Evolutionary conservation across 2,329 filamentous ascomycete genomes (phyloP), one percentile per base, ranked within the genome.

Genomic region (Pestalotiopsis sp.): DNA sequence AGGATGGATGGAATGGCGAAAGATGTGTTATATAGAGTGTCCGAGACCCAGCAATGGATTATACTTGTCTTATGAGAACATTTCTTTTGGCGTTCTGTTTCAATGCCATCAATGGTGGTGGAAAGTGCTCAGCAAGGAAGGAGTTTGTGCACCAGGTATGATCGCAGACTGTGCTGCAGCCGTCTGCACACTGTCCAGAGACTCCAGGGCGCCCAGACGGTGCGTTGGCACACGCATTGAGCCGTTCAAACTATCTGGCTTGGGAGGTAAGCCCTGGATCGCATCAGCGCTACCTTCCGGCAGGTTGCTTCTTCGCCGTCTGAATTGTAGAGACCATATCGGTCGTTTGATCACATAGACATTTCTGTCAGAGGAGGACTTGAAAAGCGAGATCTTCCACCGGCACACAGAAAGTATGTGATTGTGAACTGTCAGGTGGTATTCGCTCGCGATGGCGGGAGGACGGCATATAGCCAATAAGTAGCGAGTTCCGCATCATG

Each of bases 371-470:
- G 45, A 52, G 17, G 20, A n/a, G n/a, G 13, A 49, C 17, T 9
- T 52, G n/a, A 14, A 52, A 20, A n/a, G 45, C 17, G 14, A n/a
- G 45, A 20, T 52, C 45, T 52, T 52, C 45, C 7, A 52, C 45
- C 9, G 45, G 45, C 45, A 52, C 45, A 52, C 20, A 52, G 17
- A 9, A n/a, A 52, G 45, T 52, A 52, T 52, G 45, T 52, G 49
- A 66, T 58, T 52, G 45, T 52, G 49, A 66, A 66, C 20, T 39
- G 64, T 66, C 64, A 66, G 64, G 64, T 66, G 64, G 41, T 45
- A 66, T 66, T 66, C 41, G 27, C 64, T 41, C 45, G 17, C 45
- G 36, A 45, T 57, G 64, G 52, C 27, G 23, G 45, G 64, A 58
- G 64, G 64, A 23, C 36, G 25, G 45, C 45, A 52, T 52, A 52